These are phyloP conservation scores for Crucibulum laeve DNA, from an alignment of 768 basidiomycete genomes.

Conservation along the genomic window DNA sequence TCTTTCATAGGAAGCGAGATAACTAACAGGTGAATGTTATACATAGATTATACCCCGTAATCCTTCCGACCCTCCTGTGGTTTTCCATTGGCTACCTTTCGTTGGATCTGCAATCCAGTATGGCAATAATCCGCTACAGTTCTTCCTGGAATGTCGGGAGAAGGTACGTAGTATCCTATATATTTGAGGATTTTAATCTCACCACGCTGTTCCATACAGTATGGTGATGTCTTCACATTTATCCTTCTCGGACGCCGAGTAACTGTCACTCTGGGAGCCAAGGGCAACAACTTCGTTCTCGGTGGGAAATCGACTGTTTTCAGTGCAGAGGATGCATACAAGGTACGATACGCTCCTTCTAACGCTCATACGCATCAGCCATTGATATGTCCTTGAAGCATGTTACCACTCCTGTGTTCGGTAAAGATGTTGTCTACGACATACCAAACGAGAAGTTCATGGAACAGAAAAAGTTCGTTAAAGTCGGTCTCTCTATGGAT, in stretches of 20 bases:
- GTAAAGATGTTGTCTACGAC: constrained; percentile 97
- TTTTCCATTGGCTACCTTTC: constrained; percentile 93
- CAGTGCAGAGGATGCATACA: constrained; percentile 96
- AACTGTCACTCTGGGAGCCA: constrained; percentile 86
- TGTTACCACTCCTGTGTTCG: constrained; percentile 92
- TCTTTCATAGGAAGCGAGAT: background rate
- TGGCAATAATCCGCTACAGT: constrained; percentile 88
- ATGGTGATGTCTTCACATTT: constrained; percentile 97
- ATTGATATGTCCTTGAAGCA: constrained; percentile 45
- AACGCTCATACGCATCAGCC: constrained; percentile 3
- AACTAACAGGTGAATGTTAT: background rate
- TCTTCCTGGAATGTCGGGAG: constrained; percentile 74
- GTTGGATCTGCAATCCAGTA: constrained; percentile 87
- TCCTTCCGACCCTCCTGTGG: constrained; percentile 78
- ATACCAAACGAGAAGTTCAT: constrained; percentile 94
- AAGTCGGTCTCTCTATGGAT: constrained; percentile 89
- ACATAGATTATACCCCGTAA: constrained; percentile 69
- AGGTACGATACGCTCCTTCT: constrained; percentile 35
- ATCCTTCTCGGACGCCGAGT: constrained; percentile 83
- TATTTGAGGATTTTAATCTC: background rate
- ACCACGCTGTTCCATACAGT: constrained; percentile 37
- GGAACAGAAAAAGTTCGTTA: constrained; percentile 99
- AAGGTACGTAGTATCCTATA: constrained; percentile 52
- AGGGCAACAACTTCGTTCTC: constrained; percentile 91
- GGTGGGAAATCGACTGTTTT: constrained; percentile 91